Evolutionary conservation across 2,329 filamentous ascomycete genomes (phyloP).

Genomic region (Podosphaera fusca): DNA sequence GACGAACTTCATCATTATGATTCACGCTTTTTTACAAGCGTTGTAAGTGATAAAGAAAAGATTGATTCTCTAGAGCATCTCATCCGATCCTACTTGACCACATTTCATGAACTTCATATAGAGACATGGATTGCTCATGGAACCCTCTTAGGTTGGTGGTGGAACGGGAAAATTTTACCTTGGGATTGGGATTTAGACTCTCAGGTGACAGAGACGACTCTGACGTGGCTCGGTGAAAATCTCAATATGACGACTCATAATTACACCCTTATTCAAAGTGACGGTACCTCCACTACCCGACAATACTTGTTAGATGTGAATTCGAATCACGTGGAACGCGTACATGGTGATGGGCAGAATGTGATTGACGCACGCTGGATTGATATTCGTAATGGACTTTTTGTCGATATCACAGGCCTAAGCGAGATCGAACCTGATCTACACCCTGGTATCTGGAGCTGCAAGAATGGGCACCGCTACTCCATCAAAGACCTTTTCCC

Average conservation of each 20-base stretch:
- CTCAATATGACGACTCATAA: constrained; percentile 40
- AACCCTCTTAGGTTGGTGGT: constrained; percentile 72
- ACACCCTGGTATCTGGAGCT: constrained; percentile 45
- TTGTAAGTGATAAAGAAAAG: constrained; percentile 42
- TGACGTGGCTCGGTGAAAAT: constrained; percentile 38
- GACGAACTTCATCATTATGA: constrained; percentile 51
- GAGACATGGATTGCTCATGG: constrained; percentile 80
- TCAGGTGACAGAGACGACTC: constrained; percentile 45
- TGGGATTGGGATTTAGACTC: constrained; percentile 76
- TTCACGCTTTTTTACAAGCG: constrained; percentile 37
- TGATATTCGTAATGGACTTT: constrained; percentile 51
- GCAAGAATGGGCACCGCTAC: constrained; percentile 63
- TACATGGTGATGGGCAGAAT: constrained; percentile 45
- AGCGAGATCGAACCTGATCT: constrained; percentile 37
- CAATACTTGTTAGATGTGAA: constrained; percentile 58
- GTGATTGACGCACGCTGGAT: constrained; percentile 74
- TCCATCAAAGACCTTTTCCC: constrained; percentile 50
- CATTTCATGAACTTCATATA: constrained; percentile 37
- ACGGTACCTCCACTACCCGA: constrained; percentile 21
- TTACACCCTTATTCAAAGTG: constrained; percentile 18
- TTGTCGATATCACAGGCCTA: constrained; percentile 63
- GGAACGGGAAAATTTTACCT: constrained; percentile 55
- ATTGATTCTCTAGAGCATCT: constrained; percentile 43
- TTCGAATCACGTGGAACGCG: constrained; percentile 38
- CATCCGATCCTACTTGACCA: constrained; percentile 49